These are phyloP conservation scores for Wallacemonas rigidus DNA, from an alignment of 208 protist genomes.

Conservation along the genomic window DNA sequence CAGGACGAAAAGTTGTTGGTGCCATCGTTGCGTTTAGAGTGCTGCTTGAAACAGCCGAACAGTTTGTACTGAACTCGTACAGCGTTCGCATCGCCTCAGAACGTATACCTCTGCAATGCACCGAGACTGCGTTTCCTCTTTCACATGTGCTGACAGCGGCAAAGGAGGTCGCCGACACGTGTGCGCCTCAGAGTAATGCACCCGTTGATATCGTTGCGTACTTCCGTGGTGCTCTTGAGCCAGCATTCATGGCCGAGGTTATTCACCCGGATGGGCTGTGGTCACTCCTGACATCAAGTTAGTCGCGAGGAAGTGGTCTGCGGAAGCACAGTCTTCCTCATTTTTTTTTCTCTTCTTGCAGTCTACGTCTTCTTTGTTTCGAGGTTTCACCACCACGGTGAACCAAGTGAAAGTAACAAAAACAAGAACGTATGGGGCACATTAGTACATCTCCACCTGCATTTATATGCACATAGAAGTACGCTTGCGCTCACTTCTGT, in stretches of 20 bases:
- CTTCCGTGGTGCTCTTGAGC: conserved; percentile 16
- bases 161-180: background rate
- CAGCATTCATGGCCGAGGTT: conserved; percentile 8
- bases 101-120: background rate
- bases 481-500: too few relatives aligned
- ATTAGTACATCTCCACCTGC: too few relatives aligned
- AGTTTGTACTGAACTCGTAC: conserved; percentile 40
- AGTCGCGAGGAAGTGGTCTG: background rate
- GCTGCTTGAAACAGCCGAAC: conserved; percentile 48
- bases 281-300: conserved; percentile 3
- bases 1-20: conserved; percentile 30
- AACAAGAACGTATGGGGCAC: background rate
- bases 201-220: conserved; percentile 8
- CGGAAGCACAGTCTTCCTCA: background rate
- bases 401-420: background rate
- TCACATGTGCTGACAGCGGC: background rate
- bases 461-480: too few relatives aligned
- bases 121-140: background rate
- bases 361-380: background rate
- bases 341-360: conserved; percentile 13
- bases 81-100: conserved; percentile 19
- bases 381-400: too few relatives aligned
- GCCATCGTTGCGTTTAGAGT: conserved; percentile 44
- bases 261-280: conserved; percentile 18
- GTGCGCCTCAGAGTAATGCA: background rate